Conservation (phyloP, 495 filamentous ascomycete species). For the Talaromyces adpressus region DNA sequence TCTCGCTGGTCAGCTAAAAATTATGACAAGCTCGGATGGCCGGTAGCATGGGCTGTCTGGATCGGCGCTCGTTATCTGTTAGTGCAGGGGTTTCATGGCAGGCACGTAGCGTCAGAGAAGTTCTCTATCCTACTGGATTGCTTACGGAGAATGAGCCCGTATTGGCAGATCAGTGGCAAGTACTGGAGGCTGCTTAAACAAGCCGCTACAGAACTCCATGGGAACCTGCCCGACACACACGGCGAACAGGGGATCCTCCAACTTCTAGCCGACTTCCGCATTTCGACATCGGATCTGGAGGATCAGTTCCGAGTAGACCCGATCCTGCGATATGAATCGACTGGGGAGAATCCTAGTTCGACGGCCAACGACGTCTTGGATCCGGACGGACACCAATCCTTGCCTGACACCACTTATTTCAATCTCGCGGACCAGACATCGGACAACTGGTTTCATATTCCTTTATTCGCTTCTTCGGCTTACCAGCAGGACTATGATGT, state of each 20-base stretch:
- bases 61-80: neutral
- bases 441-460: constrained; percentile 4
- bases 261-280: neutral
- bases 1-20: neutral
- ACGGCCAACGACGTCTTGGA: neutral
- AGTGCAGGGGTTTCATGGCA: neutral
- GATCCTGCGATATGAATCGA: constrained; percentile 2
- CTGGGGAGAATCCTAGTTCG: neutral
- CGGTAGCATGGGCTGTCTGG: neutral
- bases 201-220: neutral
- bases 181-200: neutral
- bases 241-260: neutral
- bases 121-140: neutral
- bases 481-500: constrained; percentile 1
- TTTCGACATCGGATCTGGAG: constrained; percentile 1
- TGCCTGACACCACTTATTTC: neutral
- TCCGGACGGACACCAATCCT: neutral
- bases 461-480: neutral
- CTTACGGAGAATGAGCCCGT: neutral
- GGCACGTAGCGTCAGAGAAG: neutral
- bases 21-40: neutral
- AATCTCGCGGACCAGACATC: neutral
- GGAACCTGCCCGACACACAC: neutral
- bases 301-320: neutral
- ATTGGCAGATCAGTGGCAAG: neutral